These are phyloP conservation scores for Penicillium psychrosexuale DNA, from an alignment of 2,329 filamentous ascomycete genomes.

Conservation along the genomic window DNA sequence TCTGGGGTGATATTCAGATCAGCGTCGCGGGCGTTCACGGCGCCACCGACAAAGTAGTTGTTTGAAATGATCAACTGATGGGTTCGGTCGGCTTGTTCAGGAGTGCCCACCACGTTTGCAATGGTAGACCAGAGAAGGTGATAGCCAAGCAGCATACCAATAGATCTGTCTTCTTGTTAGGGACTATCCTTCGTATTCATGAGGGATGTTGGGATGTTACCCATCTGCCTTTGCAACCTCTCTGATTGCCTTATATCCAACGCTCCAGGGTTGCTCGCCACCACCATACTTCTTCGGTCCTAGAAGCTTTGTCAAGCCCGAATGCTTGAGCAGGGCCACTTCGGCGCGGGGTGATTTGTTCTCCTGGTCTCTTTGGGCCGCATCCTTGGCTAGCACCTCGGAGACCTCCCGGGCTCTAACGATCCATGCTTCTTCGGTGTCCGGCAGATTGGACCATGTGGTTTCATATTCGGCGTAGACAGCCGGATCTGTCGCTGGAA, in stretches of 20 bases:
- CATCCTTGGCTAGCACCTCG: constrained; percentile 51
- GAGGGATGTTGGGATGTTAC: constrained; percentile 29
- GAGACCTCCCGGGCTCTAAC: constrained; percentile 50
- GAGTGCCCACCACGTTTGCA: constrained; percentile 58
- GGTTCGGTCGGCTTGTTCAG: constrained; percentile 57
- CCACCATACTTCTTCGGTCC: constrained; percentile 53
- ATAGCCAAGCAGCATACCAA: constrained; percentile 65
- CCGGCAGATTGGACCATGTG: constrained; percentile 38
- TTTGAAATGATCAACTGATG: constrained; percentile 59
- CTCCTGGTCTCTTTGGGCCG: constrained; percentile 48
- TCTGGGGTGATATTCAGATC: constrained; percentile 57
- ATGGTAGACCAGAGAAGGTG: constrained; percentile 63
- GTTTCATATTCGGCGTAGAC: constrained; percentile 43
- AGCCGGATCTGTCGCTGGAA: constrained; percentile 37
- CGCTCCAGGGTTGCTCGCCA: constrained; percentile 52
- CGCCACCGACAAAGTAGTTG: constrained; percentile 65
- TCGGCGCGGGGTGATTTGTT: constrained; percentile 54
- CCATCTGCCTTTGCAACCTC: constrained; percentile 64
- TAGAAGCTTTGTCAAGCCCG: constrained; percentile 51
- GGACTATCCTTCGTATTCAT: background rate
- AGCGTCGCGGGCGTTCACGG: constrained; percentile 63
- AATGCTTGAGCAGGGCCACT: constrained; percentile 51
- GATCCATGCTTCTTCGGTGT: constrained; percentile 46
- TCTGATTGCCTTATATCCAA: constrained; percentile 58
- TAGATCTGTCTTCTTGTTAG: constrained; percentile 41